Evolutionary conservation across 768 basidiomycete genomes (phyloP).

Genomic region (Psilocybe azurescens): DNA sequence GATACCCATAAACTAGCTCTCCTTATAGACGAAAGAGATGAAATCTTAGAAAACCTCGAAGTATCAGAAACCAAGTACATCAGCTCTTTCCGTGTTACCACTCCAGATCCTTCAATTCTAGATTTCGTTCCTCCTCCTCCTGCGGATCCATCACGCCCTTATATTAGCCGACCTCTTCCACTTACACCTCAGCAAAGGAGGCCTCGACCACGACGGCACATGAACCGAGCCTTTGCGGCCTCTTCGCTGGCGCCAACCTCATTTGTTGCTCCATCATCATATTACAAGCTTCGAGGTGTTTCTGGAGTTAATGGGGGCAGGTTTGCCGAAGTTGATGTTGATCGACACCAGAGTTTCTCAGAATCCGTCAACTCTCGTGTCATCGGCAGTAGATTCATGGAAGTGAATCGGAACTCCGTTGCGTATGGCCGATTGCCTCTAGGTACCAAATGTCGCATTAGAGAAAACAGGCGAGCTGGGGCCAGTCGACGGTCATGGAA

Average conservation of each 20-base stretch:
- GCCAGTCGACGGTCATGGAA: conserved; percentile 36
- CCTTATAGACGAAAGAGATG: conserved; percentile 77
- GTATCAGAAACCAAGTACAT: conserved; percentile 82
- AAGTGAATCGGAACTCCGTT: conserved; percentile 66
- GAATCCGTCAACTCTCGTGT: conserved; percentile 68
- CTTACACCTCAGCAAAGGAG: conserved; percentile 46
- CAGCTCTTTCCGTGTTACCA: conserved; percentile 72
- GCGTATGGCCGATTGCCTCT: conserved; percentile 64
- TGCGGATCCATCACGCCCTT: conserved; percentile 48
- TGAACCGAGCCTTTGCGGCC: conserved; percentile 68
- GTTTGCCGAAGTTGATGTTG: conserved; percentile 50
- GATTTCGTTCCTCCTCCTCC: conserved; percentile 57
- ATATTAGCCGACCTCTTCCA: conserved; percentile 74
- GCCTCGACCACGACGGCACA: conserved; percentile 49
- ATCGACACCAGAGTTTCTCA: conserved; percentile 50
- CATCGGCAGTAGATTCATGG: conserved; percentile 74
- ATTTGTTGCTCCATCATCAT: conserved; percentile 80
- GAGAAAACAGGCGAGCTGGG: conserved; percentile 57
- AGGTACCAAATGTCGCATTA: conserved; percentile 60
- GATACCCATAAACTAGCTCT: conserved; percentile 71
- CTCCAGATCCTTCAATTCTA: conserved; percentile 73
- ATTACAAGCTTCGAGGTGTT: conserved; percentile 73
- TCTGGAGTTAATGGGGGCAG: conserved; percentile 65
- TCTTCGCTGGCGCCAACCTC: conserved; percentile 78
- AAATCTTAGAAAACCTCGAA: conserved; percentile 80